phyloP scores from a whole-genome alignment of 2,329 filamentous ascomycete genomes.

The Alternaria gaisen region DNA sequence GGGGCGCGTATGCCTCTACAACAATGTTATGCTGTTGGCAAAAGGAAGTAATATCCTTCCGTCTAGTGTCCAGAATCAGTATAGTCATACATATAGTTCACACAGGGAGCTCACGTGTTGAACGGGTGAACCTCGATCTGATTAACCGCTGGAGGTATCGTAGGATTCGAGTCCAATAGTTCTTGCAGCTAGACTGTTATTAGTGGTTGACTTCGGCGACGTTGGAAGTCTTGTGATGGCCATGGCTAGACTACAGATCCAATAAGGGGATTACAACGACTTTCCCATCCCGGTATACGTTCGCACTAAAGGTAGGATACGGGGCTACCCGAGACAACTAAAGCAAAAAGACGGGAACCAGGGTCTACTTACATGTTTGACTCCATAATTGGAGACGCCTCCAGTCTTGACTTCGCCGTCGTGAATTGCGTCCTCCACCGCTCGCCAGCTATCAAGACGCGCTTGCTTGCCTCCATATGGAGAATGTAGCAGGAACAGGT shows the following conservation, averaged over 20 bases:
- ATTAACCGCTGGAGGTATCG: constrained; percentile 74
- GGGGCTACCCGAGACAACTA: constrained; percentile 13
- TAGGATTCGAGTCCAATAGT: constrained; percentile 69
- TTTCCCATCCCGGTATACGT: constrained; percentile 10
- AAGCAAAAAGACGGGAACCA: constrained; percentile 10
- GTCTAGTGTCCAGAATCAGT: constrained; percentile 68
- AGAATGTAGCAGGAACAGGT: constrained; percentile 81
- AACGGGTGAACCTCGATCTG: constrained; percentile 85
- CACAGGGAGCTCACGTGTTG: constrained; percentile 49
- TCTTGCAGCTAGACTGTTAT: constrained; percentile 67
- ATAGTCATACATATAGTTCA: background rate
- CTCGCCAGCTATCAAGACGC: constrained; percentile 76
- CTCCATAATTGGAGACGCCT: constrained; percentile 81
- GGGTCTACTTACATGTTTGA: constrained; percentile 69
- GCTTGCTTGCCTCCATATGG: constrained; percentile 77
- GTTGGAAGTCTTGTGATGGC: constrained; percentile 3
- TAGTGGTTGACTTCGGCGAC: constrained; percentile 18
- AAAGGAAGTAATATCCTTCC: constrained; percentile 70
- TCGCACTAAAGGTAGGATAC: constrained; percentile 6
- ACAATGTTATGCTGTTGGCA: constrained; percentile 73
- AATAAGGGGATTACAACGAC: constrained; percentile 1
- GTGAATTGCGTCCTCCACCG: constrained; percentile 77
- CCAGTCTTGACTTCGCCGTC: constrained; percentile 75
- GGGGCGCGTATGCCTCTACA: constrained; percentile 81
- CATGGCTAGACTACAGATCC: constrained; percentile 7